Percentiles rank a stretch among this genome's conserved stretches.
Conservation (phyloP, 1,284 basidiomycete species). For the Pholiota adiposa region DNA sequence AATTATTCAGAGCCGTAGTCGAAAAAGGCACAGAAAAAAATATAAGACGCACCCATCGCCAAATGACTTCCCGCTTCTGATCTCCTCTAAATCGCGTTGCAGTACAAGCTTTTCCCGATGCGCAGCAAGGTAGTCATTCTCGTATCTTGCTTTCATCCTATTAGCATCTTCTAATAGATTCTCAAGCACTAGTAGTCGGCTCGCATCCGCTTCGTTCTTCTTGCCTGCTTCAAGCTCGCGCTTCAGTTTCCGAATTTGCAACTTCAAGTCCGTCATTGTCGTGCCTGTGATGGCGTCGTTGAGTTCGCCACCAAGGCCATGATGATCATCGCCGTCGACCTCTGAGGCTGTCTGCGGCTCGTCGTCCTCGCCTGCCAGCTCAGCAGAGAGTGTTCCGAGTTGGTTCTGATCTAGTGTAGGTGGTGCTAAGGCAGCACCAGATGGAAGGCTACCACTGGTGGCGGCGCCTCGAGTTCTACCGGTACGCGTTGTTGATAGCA, state of each 20-base stretch:
- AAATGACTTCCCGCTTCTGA: slow-evolving; percentile 80
- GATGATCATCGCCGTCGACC: slow-evolving; percentile 48
- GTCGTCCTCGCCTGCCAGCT: slow-evolving; percentile 23
- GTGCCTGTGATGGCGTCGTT: slow-evolving; percentile 84
- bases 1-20: neutral
- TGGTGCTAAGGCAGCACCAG: slow-evolving; percentile 15
- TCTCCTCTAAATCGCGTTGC: slow-evolving; percentile 86
- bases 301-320: slow-evolving; percentile 83
- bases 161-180: slow-evolving; percentile 91
- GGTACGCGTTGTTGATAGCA: slow-evolving; percentile 58
- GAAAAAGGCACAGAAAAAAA: slow-evolving; percentile 14
- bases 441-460: neutral
- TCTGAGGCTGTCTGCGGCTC: slow-evolving; percentile 13
- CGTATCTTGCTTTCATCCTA: slow-evolving; percentile 88
- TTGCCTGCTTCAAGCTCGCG: slow-evolving; percentile 79
- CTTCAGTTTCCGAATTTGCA: slow-evolving; percentile 83
- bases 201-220: slow-evolving; percentile 77
- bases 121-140: slow-evolving; percentile 85
- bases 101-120: slow-evolving; percentile 85
- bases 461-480: slow-evolving; percentile 35
- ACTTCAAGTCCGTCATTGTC: slow-evolving; percentile 90
- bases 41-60: slow-evolving; percentile 72
- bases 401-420: slow-evolving; percentile 26
- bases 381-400: slow-evolving; percentile 24
- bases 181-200: slow-evolving; percentile 82